Conservation (phyloP, 2,329 filamentous ascomycete species). For the Neopestalotiopsis sp. region DNA sequence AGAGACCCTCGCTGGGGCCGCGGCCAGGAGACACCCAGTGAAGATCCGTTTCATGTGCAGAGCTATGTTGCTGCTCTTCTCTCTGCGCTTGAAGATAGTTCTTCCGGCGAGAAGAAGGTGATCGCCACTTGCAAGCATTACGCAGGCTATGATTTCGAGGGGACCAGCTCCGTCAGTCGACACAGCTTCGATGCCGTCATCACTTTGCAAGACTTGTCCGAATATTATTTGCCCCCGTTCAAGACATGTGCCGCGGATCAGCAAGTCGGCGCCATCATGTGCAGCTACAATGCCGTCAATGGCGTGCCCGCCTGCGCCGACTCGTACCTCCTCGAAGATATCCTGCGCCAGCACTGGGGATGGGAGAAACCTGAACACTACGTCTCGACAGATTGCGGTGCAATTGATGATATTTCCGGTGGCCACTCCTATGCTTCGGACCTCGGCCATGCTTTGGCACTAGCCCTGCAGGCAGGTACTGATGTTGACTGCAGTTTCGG, state of each 20-base stretch:
- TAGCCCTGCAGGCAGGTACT: constrained; percentile 41
- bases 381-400: constrained; percentile 70
- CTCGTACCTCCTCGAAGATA: constrained; percentile 64
- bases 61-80: constrained; percentile 59
- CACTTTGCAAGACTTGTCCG: constrained; percentile 64
- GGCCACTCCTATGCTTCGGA: constrained; percentile 41
- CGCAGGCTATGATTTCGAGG: constrained; percentile 61
- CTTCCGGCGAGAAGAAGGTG: constrained; percentile 40
- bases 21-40: constrained; percentile 34
- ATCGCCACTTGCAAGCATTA: constrained; percentile 66
- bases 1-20: constrained; percentile 32
- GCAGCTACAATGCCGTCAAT: constrained; percentile 68
- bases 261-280: constrained; percentile 64
- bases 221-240: constrained; percentile 73
- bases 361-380: constrained; percentile 67
- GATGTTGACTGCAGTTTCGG: constrained; percentile 39
- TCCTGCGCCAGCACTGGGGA: constrained; percentile 69
- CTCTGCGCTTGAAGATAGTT: constrained; percentile 54
- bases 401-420: constrained; percentile 62
- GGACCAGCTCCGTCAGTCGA: constrained; percentile 46
- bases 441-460: constrained; percentile 37
- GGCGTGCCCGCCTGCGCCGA: constrained; percentile 69
- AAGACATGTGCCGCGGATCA: constrained; percentile 64
- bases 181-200: constrained; percentile 63
- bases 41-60: constrained; percentile 46